Base-by-base conservation (phyloP, 768 basidiomycete species). In the Boletus pseudopeckii region DNA sequence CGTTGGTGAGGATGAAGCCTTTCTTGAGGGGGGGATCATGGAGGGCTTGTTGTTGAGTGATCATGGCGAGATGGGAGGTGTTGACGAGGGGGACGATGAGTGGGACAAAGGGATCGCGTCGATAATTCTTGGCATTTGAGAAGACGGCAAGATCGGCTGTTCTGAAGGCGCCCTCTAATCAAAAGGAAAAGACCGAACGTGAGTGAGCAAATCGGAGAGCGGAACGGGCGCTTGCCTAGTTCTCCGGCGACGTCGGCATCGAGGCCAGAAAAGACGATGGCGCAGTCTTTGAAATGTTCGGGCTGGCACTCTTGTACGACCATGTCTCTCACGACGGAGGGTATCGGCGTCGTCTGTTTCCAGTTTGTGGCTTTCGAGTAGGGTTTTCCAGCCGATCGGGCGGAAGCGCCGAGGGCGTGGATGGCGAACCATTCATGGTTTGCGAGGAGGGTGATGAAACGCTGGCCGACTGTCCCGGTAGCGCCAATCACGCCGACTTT, bases 41-140 rank as follows among this genome's bases (percentile, higher is more conserved):
- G 15, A 81, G 74, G 2, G 82, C 61, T 48, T 77, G 90, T 71
- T 99, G 97, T 64, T 93, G 88, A 0, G 81, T 77, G 64, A 99
- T 77, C 61, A 98, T 90, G 59, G 82, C 75, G 28, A 98, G 74
- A 69, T 99, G 97, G 4, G 76, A 76, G 1, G 91, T 78, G 74
- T 99, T 99, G 61, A 96, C 95, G 62, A 97, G 86, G 13, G 97
- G 97, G 3, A 99, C 97, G 72, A 98, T 82, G 66, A 99, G 88
- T 1, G 97, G 97, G 7, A 96, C 92, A 59, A 84, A 77, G 2
- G 93, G 92, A 69, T 98, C 96, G 18, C 95, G 78, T 45, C 97
- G 83, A 72, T 86, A 92, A 72, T 94, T 97, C 74, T 96, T 97
- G n/a, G 96, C 85, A 59, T 99, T 98, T 20, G 93, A 96, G 73